Percentiles rank a stretch among this genome's conserved stretches.
These are phyloP conservation scores for Alternaria triticimaculans DNA, from an alignment of 2,329 filamentous ascomycete genomes.

Conservation along the genomic window DNA sequence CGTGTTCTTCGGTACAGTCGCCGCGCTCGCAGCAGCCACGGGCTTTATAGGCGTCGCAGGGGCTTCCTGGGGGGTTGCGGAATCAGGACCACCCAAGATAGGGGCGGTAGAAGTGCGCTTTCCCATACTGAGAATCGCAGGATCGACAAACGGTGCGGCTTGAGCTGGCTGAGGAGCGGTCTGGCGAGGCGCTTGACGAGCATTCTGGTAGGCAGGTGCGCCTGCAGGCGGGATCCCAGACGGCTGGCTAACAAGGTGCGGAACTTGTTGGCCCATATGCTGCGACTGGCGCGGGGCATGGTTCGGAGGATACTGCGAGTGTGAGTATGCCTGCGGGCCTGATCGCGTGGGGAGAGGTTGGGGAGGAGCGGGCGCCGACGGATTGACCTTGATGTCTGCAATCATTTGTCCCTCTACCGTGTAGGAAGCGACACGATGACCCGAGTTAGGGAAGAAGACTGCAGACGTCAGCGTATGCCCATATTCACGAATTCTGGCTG, in stretches of 20 bases:
- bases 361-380: slow-evolving; percentile 29
- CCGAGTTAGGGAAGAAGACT: slow-evolving; percentile 63
- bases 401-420: slow-evolving; percentile 65
- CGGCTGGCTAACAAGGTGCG: slow-evolving; percentile 22
- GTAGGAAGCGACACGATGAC: slow-evolving; percentile 60
- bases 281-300: slow-evolving; percentile 16
- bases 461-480: slow-evolving; percentile 5
- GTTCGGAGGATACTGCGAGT: slow-evolving; percentile 28
- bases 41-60: slow-evolving; percentile 55
- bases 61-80: slow-evolving; percentile 43
- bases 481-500: background rate
- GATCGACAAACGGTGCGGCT: slow-evolving; percentile 69
- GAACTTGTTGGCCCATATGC: slow-evolving; percentile 10
- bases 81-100: slow-evolving; percentile 23
- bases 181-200: slow-evolving; percentile 13
- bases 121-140: slow-evolving; percentile 77
- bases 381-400: slow-evolving; percentile 63
- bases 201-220: slow-evolving; percentile 1
- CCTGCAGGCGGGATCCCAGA: slow-evolving; percentile 10
- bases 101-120: slow-evolving; percentile 43
- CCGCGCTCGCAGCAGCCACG: slow-evolving; percentile 42
- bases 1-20: slow-evolving; percentile 43
- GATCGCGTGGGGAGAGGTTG: slow-evolving; percentile 25
- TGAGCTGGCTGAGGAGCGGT: slow-evolving; percentile 31
- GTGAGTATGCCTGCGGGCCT: slow-evolving; percentile 24